Evolutionary conservation across 2,329 filamentous ascomycete genomes (phyloP), one percentile per base, ranked within the genome.

Genomic region (Arachnomyces sp.): DNA sequence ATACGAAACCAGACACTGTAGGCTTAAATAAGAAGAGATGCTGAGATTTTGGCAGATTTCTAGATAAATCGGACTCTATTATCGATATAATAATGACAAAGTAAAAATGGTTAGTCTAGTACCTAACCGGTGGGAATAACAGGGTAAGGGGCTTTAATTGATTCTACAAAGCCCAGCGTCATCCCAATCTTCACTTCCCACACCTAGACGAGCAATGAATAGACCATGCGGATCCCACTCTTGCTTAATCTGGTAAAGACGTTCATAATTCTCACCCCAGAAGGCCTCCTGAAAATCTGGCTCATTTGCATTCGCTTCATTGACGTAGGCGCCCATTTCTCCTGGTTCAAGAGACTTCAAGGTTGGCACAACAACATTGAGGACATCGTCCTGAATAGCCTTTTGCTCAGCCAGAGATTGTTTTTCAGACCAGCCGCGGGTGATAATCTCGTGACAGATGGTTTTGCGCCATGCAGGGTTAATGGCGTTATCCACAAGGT

Each of bases 221-320:
- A 63, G 39, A 8, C 52, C 52, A 8, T 45, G 47, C 0, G 56
- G 56, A 39, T 63, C 58, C 48, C 51, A 58, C 16, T 50, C 47
- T 39, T 55, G 46, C 51, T 61, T 61, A 25, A 61, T 46, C 4
- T 39, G 28, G 15, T 56, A 51, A 32, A 64, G 30, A 9, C 47
- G 44, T 4, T 45, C 45, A 42, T 61, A 59, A 29, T 59, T 57
- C 3, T 47, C 34, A 4, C 65, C 66, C 58, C 59, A 68, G 47
- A 67, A 69, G 5, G 58, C 50, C 14, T 55, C 17, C 42, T 66
- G 59, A 49, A 61, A 67, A 17, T 58, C 46, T 4, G 62, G 57
- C 46, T 68, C 63, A n/a, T 55, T 56, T 7, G 58, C 53, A 44
- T 66, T 57, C 4, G 63, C 63, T 44, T 64, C 60, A 35, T 66